Evolutionary conservation across 495 filamentous ascomycete species (phyloP).

Genomic region (Penicillium bialowiezense): DNA sequence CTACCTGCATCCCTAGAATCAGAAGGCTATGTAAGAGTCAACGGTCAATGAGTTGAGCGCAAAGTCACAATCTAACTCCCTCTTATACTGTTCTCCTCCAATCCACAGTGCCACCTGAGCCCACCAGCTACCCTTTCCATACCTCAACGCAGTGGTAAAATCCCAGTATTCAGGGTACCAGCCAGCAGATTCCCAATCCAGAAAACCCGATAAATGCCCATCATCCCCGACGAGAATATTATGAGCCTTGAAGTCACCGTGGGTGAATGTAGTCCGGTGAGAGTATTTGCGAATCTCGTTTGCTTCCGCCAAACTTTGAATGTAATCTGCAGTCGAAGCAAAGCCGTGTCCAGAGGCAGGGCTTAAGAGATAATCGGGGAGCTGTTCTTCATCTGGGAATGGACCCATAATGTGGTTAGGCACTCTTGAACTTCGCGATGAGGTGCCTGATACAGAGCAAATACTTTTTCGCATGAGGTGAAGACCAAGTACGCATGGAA

Average conservation of each 20-base stretch:
- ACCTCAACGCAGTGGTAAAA: constrained; percentile 36
- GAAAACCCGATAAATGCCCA: constrained; percentile 45
- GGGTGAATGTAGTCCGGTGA: constrained; percentile 38
- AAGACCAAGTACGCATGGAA: constrained; percentile 16
- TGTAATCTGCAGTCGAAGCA: constrained; percentile 15
- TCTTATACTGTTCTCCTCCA: constrained; percentile 19
- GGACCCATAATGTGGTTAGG: constrained; percentile 18
- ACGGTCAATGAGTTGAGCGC: constrained; percentile 25
- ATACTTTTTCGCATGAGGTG: constrained; percentile 7
- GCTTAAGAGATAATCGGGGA: constrained; percentile 13
- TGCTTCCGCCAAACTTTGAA: constrained; percentile 15
- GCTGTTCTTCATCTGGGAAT: constrained; percentile 9
- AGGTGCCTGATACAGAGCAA: constrained; percentile 11
- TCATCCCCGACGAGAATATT: constrained; percentile 46
- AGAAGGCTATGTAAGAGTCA: constrained; percentile 21
- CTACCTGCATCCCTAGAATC: neutral
- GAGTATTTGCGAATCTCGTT: constrained; percentile 12
- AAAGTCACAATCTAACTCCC: constrained; percentile 22
- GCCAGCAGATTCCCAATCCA: constrained; percentile 53
- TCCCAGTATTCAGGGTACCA: constrained; percentile 58
- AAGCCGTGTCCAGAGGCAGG: constrained; percentile 11
- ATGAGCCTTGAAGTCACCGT: constrained; percentile 47
- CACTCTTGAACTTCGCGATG: constrained; percentile 10
- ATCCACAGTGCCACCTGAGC: constrained; percentile 24
- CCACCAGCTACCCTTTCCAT: constrained; percentile 25